Evolutionary conservation across 192 early-diverging fungal genomes (phyloP).

Genomic region (Gamsiella multidivaricata): DNA sequence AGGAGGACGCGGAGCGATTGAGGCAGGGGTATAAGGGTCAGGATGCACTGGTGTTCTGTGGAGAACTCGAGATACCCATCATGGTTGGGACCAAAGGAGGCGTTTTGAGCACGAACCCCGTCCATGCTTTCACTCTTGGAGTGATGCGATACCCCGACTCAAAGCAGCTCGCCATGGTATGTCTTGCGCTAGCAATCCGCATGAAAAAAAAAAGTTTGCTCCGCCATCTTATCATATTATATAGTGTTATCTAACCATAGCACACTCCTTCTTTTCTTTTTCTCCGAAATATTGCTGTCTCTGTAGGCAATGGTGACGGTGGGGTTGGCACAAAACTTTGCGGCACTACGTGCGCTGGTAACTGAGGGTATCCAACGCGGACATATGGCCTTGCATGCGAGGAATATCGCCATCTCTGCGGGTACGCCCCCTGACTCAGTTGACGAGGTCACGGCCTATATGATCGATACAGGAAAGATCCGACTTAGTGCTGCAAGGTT

Average conservation of each 20-base stretch:
- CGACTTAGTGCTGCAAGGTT: conserved; percentile 67
- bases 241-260: no score
- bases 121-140: conserved; percentile 73
- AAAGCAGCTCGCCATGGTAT: conserved; percentile 68
- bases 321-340: conserved; percentile 85
- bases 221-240: no score
- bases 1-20: conserved; percentile 55
- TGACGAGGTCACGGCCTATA: conserved; percentile 71
- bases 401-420: conserved; percentile 75
- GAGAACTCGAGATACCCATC: conserved; percentile 75
- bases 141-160: conserved; percentile 74
- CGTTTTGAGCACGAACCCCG: conserved; percentile 77
- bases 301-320: conserved; percentile 69
- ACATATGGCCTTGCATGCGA: conserved; percentile 72
- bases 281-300: background rate
- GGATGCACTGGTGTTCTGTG: conserved; percentile 64
- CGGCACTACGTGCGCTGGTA: conserved; percentile 74
- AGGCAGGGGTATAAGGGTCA: conserved; percentile 32
- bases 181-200: no score
- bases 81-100: conserved; percentile 82
- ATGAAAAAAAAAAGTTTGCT: background rate
- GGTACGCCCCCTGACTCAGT: conserved; percentile 75
- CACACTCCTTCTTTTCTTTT: background rate
- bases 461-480: conserved; percentile 75
- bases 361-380: conserved; percentile 83